These are phyloP conservation scores for Metschnikowia dekortorum DNA, from an alignment of 805 yeast genomes.

Conservation along the genomic window DNA sequence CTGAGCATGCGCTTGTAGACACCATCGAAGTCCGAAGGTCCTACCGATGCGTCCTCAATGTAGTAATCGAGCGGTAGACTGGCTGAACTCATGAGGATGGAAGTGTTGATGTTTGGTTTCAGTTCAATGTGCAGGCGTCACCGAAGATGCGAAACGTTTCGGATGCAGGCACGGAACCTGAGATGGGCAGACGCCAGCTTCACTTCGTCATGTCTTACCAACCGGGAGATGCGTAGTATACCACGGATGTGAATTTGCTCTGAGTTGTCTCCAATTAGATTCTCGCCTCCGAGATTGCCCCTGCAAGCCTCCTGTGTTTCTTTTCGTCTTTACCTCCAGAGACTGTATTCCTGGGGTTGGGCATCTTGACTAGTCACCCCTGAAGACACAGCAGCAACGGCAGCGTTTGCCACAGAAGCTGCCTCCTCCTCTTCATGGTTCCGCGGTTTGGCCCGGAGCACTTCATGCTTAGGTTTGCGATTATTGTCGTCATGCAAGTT, in stretches of 20 bases:
- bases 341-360: conserved; percentile 33
- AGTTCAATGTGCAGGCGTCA: not conserved
- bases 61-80: conserved; percentile 1
- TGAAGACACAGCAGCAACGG: conserved; percentile 35
- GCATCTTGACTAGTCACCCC: conserved; percentile 25
- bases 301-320: not conserved
- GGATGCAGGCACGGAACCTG: not conserved
- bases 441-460: conserved; percentile 8
- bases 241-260: no score
- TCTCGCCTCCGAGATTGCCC: no score
- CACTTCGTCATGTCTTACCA: no score
- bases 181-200: no score
- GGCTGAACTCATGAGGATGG: conserved; percentile 1
- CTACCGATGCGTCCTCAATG: not conserved
- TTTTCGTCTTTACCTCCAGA: conserved; percentile 26
- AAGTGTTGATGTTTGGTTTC: conserved; percentile 2
- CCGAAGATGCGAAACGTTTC: not conserved
- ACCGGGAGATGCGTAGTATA: no score
- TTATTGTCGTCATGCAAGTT: conserved; percentile 5
- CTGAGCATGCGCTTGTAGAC: conserved; percentile 25
- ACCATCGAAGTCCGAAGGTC: conserved; percentile 5
- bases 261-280: no score
- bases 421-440: conserved; percentile 22
- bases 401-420: conserved; percentile 33
- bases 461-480: conserved; percentile 6